Percentiles rank a stretch among this genome's conserved stretches.
phyloP scores from a whole-genome alignment of 108 stramenopile species.

The Skeletonema menzelii region DNA sequence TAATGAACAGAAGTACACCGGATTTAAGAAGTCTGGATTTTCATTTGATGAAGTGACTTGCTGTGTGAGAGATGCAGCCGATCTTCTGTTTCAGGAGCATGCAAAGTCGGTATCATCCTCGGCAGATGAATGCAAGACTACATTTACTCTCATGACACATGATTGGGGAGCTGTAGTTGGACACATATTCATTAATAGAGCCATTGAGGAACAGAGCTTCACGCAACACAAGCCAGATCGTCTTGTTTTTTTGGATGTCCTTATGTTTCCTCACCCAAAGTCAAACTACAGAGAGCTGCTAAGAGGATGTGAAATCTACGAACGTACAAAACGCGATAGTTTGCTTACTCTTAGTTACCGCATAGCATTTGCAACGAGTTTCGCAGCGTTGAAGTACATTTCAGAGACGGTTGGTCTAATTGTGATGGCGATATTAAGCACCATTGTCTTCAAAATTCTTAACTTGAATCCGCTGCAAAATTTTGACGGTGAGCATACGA shows the following conservation, averaged over 20 bases:
- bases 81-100: conserved; percentile 22
- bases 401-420: conserved; percentile 31
- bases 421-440: background rate
- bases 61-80: conserved; percentile 39
- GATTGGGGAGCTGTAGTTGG: conserved; percentile 56
- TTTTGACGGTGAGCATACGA: conserved; percentile 17
- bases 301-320: background rate
- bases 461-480: conserved; percentile 11
- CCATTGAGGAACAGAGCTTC: conserved; percentile 21
- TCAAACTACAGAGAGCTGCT: conserved; percentile 14
- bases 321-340: conserved; percentile 7
- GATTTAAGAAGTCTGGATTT: conserved; percentile 29
- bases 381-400: conserved; percentile 19
- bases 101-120: background rate
- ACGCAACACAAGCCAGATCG: conserved; percentile 25
- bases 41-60: conserved; percentile 41
- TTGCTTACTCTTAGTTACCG: conserved; percentile 27
- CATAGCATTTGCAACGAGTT: conserved; percentile 16
- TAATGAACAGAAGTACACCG: conserved; percentile 7
- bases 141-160: conserved; percentile 54
- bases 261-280: conserved; percentile 33
- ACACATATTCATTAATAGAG: conserved; percentile 43
- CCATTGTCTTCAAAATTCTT: conserved; percentile 14
- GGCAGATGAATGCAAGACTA: conserved; percentile 3
- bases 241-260: conserved; percentile 52